Evolutionary conservation across 2,329 filamentous ascomycete genomes (phyloP).

Genomic region (Ophiobolus disseminans): DNA sequence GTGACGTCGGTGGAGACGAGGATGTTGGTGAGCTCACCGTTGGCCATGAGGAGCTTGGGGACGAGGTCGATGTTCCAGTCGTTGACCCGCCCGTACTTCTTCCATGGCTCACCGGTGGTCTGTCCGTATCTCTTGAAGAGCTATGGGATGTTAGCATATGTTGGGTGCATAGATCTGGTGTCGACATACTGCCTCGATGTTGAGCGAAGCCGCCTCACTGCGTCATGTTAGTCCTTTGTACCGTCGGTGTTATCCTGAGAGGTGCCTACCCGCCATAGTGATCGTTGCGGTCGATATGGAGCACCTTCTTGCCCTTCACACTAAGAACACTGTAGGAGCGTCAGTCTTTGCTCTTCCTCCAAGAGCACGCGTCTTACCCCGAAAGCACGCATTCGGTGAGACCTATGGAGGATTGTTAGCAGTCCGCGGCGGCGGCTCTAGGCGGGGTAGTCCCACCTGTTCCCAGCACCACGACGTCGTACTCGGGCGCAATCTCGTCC

Average conservation of each 20-base stretch:
- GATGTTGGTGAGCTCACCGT: conserved; percentile 97
- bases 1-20: conserved; percentile 87
- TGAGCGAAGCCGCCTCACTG: conserved; percentile 94
- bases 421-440: conserved; percentile 26
- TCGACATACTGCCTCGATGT: conserved; percentile 80
- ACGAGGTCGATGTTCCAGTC: conserved; percentile 99
- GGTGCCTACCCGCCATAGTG: conserved; percentile 91
- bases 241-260: conserved; percentile 12
- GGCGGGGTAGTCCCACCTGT: conserved; percentile 74
- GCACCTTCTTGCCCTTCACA: conserved; percentile 98
- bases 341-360: conserved; percentile 15
- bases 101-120: conserved; percentile 88
- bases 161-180: conserved; percentile 19
- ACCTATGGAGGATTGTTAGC: conserved; percentile 64
- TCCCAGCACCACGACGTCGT: conserved; percentile 98
- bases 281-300: conserved; percentile 98
- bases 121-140: conserved; percentile 98
- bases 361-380: conserved; percentile 66
- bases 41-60: conserved; percentile 98
- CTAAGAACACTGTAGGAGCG: conserved; percentile 75
- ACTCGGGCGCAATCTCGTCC: conserved; percentile 98
- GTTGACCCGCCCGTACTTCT: conserved; percentile 94
- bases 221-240: conserved; percentile 31
- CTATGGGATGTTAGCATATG: conserved; percentile 60
- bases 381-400: conserved; percentile 99